Percentiles rank a stretch among this genome's conserved stretches.
Conservation (phyloP, 164 flowering plant genomes). For the Saururus chinensis region DNA sequence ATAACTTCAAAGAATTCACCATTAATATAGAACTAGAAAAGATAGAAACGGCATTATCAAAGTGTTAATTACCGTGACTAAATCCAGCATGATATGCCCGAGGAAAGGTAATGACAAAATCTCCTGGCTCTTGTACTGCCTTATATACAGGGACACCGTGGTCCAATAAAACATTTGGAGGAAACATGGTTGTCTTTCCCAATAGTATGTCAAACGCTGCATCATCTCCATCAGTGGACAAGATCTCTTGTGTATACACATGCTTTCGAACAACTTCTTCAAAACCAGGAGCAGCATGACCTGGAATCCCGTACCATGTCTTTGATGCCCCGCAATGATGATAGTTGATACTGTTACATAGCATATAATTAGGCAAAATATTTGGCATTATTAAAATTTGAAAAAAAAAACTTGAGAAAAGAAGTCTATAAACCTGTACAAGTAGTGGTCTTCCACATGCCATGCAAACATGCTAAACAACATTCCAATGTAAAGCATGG, state of each 20-base stretch:
- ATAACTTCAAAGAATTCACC: too few relatives aligned
- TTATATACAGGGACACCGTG: slow-evolving; percentile 81
- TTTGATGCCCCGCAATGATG: slow-evolving; percentile 98
- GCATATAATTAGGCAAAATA: slow-evolving; percentile 1
- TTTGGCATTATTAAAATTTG: background rate
- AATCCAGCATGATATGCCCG: slow-evolving; percentile 99
- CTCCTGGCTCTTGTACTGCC: slow-evolving; percentile 96
- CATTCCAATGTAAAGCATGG: slow-evolving; percentile 99
- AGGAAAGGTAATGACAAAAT: slow-evolving; percentile 86
- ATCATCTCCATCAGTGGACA: slow-evolving; percentile 67
- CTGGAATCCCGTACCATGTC: slow-evolving; percentile 99
- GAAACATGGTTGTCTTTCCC: slow-evolving; percentile 96
- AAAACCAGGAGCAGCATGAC: slow-evolving; percentile 75
- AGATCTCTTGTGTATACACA: slow-evolving; percentile 70
- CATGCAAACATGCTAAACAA: slow-evolving; percentile 98
- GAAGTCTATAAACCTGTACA: slow-evolving; percentile 59
- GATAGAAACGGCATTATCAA: background rate
- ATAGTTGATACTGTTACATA: slow-evolving; percentile 68
- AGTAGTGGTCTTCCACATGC: slow-evolving; percentile 99
- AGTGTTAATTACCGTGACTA: slow-evolving; percentile 72
- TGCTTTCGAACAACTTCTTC: slow-evolving; percentile 78
- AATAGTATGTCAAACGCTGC: slow-evolving; percentile 91
- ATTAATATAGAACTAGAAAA: background rate
- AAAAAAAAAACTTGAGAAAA: background rate
- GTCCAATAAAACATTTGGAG: slow-evolving; percentile 72